These are phyloP conservation scores for Smallanthus sonchifolius DNA, from an alignment of 129 eudicot genomes.

Conservation along the genomic window DNA sequence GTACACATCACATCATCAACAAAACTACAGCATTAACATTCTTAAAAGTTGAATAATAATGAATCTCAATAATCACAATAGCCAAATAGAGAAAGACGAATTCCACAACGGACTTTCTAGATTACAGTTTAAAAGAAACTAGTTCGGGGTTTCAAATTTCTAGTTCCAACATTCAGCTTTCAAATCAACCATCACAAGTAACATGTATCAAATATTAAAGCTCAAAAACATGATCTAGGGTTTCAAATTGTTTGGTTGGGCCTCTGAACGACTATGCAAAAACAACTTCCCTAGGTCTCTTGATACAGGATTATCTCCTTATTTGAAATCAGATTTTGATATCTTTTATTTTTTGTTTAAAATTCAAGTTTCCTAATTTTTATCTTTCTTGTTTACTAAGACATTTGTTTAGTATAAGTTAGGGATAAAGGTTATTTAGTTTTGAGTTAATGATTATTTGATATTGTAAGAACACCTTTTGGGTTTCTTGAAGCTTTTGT, in stretches of 20 bases:
- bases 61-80: not conserved
- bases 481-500: too few species aligned
- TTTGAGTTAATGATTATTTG: too few species aligned
- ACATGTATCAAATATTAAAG: not conserved
- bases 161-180: not conserved
- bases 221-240: not conserved
- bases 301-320: too few species aligned
- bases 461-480: too few species aligned
- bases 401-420: too few species aligned
- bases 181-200: slow-evolving; percentile 6
- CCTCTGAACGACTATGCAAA: too few species aligned
- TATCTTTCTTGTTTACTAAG: too few species aligned
- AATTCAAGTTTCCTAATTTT: too few species aligned
- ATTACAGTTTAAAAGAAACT: not conserved
- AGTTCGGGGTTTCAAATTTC: not conserved
- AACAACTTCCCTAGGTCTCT: not conserved
- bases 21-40: not conserved
- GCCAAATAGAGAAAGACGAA: not conserved
- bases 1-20: not conserved
- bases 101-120: not conserved
- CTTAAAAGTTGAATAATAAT: not conserved
- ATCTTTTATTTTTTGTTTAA: too few species aligned
- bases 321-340: too few species aligned
- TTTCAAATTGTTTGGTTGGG: too few species aligned
- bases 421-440: too few species aligned